phyloP scores from a whole-genome alignment of 208 protist species.

The Trypanosomatidae sp. region DNA sequence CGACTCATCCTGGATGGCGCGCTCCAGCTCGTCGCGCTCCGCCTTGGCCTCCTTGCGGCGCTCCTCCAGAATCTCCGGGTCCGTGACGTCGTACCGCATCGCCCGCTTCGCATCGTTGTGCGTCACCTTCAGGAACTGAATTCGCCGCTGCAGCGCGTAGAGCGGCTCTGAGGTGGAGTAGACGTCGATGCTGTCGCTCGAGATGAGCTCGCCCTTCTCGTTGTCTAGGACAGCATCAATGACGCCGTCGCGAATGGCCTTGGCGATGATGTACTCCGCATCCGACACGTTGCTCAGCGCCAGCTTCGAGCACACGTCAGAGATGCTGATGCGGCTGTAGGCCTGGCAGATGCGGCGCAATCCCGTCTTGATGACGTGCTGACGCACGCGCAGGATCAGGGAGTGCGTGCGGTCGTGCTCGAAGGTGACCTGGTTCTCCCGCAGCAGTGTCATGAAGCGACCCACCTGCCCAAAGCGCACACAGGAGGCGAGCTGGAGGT shows the following conservation, averaged over 20 bases:
- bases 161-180: slow-evolving; percentile 97
- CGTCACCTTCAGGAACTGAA: slow-evolving; percentile 94
- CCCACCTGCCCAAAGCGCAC: slow-evolving; percentile 95
- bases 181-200: slow-evolving; percentile 94
- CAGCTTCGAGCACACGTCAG: slow-evolving; percentile 96
- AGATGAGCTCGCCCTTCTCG: slow-evolving; percentile 90
- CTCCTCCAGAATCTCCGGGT: slow-evolving; percentile 79
- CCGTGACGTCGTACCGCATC: slow-evolving; percentile 85
- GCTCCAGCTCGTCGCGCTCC: slow-evolving; percentile 65
- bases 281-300: slow-evolving; percentile 95
- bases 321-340: slow-evolving; percentile 98
- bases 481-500: slow-evolving; percentile 95
- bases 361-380: slow-evolving; percentile 99
- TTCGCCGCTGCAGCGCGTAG: slow-evolving; percentile 94
- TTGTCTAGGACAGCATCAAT: slow-evolving; percentile 97
- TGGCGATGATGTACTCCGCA: slow-evolving; percentile 98
- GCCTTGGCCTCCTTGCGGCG: slow-evolving; percentile 68
- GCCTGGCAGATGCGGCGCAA: slow-evolving; percentile 96
- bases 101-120: slow-evolving; percentile 96
- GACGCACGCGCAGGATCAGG: slow-evolving; percentile 95
- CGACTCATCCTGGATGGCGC: slow-evolving; percentile 69
- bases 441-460: slow-evolving; percentile 92
- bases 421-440: slow-evolving; percentile 90
- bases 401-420: slow-evolving; percentile 95
- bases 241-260: slow-evolving; percentile 97